These are phyloP conservation scores for Santalum album DNA, from an alignment of 164 flowering plant species.

Conservation along the genomic window DNA sequence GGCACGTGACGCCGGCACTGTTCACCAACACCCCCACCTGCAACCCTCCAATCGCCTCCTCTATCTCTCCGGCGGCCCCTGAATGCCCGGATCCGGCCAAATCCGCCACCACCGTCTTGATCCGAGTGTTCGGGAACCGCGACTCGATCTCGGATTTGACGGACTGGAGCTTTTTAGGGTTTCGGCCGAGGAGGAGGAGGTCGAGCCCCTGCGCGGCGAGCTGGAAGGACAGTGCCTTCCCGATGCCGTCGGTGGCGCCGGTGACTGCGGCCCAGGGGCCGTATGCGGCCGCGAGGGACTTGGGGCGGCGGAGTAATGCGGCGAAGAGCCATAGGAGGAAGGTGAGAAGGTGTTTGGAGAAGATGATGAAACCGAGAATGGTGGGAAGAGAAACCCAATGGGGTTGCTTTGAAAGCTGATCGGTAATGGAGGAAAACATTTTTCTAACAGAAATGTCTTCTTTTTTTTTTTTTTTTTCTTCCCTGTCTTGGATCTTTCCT, in stretches of 20 bases:
- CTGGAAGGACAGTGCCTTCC: constrained; percentile 37
- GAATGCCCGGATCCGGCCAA: constrained; percentile 22
- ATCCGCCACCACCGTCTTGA: constrained; percentile 16
- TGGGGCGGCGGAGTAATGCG: too few species aligned
- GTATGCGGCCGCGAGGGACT: constrained; percentile 24
- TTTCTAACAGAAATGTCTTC: too few species aligned
- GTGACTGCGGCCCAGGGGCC: constrained; percentile 60
- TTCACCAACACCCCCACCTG: constrained; percentile 56
- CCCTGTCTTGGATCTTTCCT: too few species aligned
- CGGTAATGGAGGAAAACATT: too few species aligned
- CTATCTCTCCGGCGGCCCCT: constrained; percentile 10
- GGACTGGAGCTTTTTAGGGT: too few species aligned
- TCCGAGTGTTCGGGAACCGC: constrained; percentile 11
- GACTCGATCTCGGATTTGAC: constrained; percentile 18
- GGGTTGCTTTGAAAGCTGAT: too few species aligned
- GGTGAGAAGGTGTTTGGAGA: too few species aligned
- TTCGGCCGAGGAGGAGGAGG: constrained; percentile 35
- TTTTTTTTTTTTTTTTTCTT: too few species aligned
- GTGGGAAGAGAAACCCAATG: too few species aligned
- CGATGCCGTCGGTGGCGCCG: constrained; percentile 60
- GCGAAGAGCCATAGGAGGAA: too few species aligned
- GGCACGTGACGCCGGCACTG: constrained; percentile 49
- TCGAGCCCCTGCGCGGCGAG: constrained; percentile 38
- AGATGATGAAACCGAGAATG: too few species aligned
- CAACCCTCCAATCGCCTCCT: constrained; percentile 24